A percentile compares a stretch with the other conserved stretches of the same genome.
Evolutionary conservation across 805 yeast species (phyloP).

Genomic region (Teunomyces gatunensis): DNA sequence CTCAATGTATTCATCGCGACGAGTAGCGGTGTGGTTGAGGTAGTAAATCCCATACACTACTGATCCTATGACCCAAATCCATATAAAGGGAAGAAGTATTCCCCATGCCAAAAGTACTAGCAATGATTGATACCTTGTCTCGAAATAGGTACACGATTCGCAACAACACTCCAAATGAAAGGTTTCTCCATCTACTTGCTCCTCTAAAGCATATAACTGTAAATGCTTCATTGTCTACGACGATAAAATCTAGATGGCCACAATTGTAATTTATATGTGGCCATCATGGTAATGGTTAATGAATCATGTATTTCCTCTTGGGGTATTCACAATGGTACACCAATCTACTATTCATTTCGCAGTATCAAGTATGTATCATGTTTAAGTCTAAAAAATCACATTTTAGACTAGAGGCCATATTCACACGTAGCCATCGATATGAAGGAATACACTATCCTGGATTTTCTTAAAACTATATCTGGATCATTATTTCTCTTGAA

Average conservation of each 20-base stretch:
- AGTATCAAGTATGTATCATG: not conserved
- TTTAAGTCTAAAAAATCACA: not conserved
- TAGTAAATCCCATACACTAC: constrained; percentile 7
- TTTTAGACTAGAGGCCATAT: not conserved
- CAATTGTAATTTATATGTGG: not conserved
- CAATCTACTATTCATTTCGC: not conserved
- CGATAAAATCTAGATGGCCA: not conserved
- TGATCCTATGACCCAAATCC: constrained; percentile 13
- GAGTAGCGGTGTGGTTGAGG: constrained; percentile 6
- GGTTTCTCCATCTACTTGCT: not conserved
- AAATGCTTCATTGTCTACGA: not conserved
- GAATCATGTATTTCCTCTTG: not conserved
- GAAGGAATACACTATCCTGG: no score
- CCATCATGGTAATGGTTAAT: not conserved
- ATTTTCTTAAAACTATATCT: no score
- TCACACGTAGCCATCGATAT: no score
- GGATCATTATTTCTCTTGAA: no score
- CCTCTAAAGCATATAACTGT: not conserved
- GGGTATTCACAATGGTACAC: not conserved
- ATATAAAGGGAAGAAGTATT: constrained; percentile 16
- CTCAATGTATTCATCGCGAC: constrained; percentile 10
- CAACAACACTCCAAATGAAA: constrained; percentile 6
- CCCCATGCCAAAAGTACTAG: constrained; percentile 14
- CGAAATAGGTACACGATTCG: constrained; percentile 3
- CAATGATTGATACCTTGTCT: not conserved